Conservation (phyloP, 2,329 filamentous ascomycete species). For the Fusarium caatingaense region DNA sequence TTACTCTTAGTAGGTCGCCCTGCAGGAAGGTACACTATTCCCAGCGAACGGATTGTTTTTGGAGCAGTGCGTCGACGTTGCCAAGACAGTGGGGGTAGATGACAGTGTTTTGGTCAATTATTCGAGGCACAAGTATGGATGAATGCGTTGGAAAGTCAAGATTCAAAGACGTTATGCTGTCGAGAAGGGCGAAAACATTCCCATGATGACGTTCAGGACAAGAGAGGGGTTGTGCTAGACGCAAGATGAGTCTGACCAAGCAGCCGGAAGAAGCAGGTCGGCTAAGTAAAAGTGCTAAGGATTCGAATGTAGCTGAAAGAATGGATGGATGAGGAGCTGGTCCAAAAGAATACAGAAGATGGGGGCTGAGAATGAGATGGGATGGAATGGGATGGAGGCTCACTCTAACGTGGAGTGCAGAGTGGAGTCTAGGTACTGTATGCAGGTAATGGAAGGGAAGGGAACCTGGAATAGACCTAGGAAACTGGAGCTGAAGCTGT, state of each 20-base stretch:
- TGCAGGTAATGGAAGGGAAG: slow-evolving; percentile 32
- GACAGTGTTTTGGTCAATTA: slow-evolving; percentile 3
- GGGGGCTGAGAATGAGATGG: slow-evolving; percentile 2
- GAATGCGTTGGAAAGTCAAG: not conserved
- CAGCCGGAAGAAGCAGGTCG: slow-evolving; percentile 22
- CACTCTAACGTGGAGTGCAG: slow-evolving; percentile 35
- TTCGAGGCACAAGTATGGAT: not conserved
- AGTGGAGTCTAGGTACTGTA: slow-evolving; percentile 30
- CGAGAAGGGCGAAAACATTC: slow-evolving; percentile 23
- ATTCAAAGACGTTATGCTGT: slow-evolving; percentile 28
- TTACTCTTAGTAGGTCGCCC: slow-evolving; percentile 5
- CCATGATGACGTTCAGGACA: slow-evolving; percentile 10
- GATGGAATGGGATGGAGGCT: slow-evolving; percentile 15
- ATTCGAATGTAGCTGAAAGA: slow-evolving; percentile 14
- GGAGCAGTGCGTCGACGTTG: slow-evolving; percentile 31
- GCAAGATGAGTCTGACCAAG: slow-evolving; percentile 3
- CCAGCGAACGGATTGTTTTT: slow-evolving; percentile 13
- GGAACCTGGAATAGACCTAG: not conserved
- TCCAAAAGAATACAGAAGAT: not conserved
- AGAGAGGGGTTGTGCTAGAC: slow-evolving; percentile 12
- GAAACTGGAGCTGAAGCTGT: slow-evolving; percentile 19
- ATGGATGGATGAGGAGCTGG: slow-evolving; percentile 4
- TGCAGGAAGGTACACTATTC: slow-evolving; percentile 7
- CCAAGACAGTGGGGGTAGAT: slow-evolving; percentile 40
- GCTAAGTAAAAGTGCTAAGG: slow-evolving; percentile 3